Conservation (phyloP, 176 grass and related monocot species). For the Eleusine coracana region DNA sequence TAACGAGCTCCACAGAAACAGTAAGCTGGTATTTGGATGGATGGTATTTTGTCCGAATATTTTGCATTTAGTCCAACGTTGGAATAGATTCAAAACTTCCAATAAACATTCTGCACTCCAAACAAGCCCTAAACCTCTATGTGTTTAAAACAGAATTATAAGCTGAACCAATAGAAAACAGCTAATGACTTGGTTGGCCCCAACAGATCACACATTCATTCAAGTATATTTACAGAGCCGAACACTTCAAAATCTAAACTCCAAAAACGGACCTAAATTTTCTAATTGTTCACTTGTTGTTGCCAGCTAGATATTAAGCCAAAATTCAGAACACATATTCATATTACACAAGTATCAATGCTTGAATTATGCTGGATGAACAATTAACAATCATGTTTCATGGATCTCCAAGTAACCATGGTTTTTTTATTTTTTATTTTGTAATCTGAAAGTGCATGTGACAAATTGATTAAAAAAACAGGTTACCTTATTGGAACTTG, state of each 20-base stretch:
- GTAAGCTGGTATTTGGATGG: neutral
- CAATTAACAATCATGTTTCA: neutral
- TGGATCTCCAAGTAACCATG: neutral
- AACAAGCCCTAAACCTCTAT: neutral
- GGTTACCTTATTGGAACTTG: slow-evolving; percentile 73
- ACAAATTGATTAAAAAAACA: neutral
- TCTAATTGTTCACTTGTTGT: neutral
- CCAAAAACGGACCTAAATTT: neutral
- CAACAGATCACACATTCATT: slow-evolving; percentile 3
- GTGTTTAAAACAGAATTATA: neutral
- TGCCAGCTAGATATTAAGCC: neutral
- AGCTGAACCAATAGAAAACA: slow-evolving; percentile 23
- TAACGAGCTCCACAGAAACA: neutral
- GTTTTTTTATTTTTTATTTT: neutral
- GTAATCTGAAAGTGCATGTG: neutral
- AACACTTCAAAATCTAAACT: neutral
- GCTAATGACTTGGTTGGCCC: neutral
- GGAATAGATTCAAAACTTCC: neutral
- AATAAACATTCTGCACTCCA: neutral
- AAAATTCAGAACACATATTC: slow-evolving; percentile 1
- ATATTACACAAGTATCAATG: neutral
- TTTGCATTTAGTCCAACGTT: neutral
- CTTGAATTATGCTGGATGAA: neutral
- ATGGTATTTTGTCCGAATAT: neutral
- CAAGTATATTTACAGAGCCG: slow-evolving; percentile 6